These are phyloP conservation scores for Caulochytrium protostelioides DNA, from an alignment of 371 early-diverging fungal genomes.

Conservation along the genomic window DNA sequence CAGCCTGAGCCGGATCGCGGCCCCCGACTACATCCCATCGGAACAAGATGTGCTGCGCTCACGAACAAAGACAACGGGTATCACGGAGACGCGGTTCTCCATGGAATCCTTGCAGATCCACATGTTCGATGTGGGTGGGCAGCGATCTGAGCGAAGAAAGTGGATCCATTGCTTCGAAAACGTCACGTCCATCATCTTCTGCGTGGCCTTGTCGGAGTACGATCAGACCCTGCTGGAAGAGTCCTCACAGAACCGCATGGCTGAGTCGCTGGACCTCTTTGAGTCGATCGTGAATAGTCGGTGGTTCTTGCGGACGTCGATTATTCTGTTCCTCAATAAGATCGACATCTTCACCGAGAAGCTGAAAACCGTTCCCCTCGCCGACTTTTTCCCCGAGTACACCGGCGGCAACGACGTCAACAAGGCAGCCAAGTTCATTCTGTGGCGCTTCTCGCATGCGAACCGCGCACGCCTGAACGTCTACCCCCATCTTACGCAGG, in stretches of 20 bases:
- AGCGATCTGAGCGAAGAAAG: slow-evolving; percentile 76
- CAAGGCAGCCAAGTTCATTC: slow-evolving; percentile 54
- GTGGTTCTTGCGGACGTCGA: slow-evolving; percentile 38
- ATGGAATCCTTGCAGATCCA: slow-evolving; percentile 25
- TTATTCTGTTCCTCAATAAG: slow-evolving; percentile 48
- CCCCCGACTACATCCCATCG: slow-evolving; percentile 21
- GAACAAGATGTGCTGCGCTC: slow-evolving; percentile 58
- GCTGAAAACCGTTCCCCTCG: slow-evolving; percentile 11
- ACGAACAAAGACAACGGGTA: slow-evolving; percentile 63
- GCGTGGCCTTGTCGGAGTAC: slow-evolving; percentile 47
- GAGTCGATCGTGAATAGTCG: slow-evolving; percentile 50
- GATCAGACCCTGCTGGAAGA: slow-evolving; percentile 56
- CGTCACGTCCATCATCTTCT: slow-evolving; percentile 52
- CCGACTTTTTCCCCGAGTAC: slow-evolving; percentile 21
- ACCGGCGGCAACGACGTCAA: slow-evolving; percentile 40
- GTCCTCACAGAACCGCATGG: slow-evolving; percentile 40
- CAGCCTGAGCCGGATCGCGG: neutral
- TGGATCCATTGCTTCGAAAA: slow-evolving; percentile 87
- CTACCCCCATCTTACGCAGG: slow-evolving; percentile 60
- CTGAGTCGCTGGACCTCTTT: slow-evolving; percentile 49
- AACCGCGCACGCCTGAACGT: slow-evolving; percentile 50
- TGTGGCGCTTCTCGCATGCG: slow-evolving; percentile 50
- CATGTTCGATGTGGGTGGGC: slow-evolving; percentile 62
- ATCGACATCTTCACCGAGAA: slow-evolving; percentile 42
- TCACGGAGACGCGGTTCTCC: slow-evolving; percentile 43